Conservation (phyloP, 2,329 filamentous ascomycete genomes). For the Cordyceps militaris region DNA sequence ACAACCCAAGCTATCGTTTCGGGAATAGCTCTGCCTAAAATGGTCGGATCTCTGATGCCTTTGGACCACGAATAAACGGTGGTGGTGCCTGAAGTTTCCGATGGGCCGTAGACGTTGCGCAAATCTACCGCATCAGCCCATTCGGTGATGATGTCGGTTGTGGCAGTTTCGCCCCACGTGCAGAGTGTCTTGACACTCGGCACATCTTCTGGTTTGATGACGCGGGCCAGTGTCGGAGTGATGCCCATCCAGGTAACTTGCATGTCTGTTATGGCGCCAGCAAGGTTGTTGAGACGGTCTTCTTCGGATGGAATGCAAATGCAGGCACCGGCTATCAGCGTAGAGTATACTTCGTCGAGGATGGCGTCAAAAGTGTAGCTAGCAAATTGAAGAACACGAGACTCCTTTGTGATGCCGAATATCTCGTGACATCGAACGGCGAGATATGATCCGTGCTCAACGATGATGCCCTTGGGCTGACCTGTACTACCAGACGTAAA, state of each 20-base stretch:
- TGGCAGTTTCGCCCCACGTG: background rate
- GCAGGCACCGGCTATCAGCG: slow-evolving; percentile 14
- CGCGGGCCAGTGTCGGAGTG: slow-evolving; percentile 15
- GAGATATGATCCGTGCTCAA: slow-evolving; percentile 10
- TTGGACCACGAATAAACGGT: background rate
- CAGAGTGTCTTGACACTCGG: slow-evolving; percentile 5
- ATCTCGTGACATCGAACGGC: background rate
- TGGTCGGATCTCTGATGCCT: slow-evolving; percentile 10
- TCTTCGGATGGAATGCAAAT: slow-evolving; percentile 20
- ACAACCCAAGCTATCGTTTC: background rate
- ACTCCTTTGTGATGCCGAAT: background rate
- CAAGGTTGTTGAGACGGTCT: slow-evolving; percentile 18
- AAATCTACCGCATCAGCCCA: slow-evolving; percentile 24
- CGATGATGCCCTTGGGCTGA: slow-evolving; percentile 17
- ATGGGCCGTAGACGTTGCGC: slow-evolving; percentile 34
- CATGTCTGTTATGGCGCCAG: slow-evolving; percentile 12
- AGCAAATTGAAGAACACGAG: slow-evolving; percentile 16
- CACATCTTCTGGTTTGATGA: slow-evolving; percentile 6
- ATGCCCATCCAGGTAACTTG: slow-evolving; percentile 16
- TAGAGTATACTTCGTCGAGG: slow-evolving; percentile 14
- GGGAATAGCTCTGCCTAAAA: background rate
- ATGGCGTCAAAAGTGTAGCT: slow-evolving; percentile 18
- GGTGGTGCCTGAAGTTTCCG: slow-evolving; percentile 9
- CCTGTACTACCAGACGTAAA: slow-evolving; percentile 21
- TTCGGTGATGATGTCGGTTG: slow-evolving; percentile 17